A percentile compares a stretch with the other conserved stretches of the same genome.
Evolutionary conservation across 2,329 filamentous ascomycete species (phyloP).

Genomic region (Colletotrichum ledebouriae): DNA sequence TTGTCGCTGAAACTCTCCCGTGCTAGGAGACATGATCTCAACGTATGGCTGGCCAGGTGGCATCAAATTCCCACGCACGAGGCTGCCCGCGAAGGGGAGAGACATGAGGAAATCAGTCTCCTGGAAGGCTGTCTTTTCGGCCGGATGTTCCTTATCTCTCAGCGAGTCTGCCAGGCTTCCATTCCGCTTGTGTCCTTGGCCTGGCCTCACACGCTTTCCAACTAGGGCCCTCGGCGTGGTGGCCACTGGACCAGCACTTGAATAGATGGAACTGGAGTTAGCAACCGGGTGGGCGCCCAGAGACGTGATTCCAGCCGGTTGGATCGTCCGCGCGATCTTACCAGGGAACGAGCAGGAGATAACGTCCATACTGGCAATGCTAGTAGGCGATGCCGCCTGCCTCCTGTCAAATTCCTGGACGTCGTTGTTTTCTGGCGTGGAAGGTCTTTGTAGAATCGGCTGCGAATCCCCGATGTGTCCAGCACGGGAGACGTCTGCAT

Average conservation of each 20-base stretch:
- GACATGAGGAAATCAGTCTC: constrained; percentile 71
- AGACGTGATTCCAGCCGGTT: constrained; percentile 55
- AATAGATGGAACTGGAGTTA: constrained; percentile 63
- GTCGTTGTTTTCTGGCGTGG: constrained; percentile 59
- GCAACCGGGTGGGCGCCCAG: constrained; percentile 68
- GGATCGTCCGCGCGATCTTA: constrained; percentile 58
- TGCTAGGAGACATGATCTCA: constrained; percentile 69
- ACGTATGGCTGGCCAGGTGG: constrained; percentile 88
- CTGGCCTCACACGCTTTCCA: constrained; percentile 71
- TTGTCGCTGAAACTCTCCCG: constrained; percentile 60
- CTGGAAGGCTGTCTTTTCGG: constrained; percentile 63
- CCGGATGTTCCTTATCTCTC: constrained; percentile 70
- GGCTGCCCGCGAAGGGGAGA: constrained; percentile 80
- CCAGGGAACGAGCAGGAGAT: constrained; percentile 74
- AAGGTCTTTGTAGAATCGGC: constrained; percentile 59
- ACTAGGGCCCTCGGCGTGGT: constrained; percentile 69
- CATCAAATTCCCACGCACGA: constrained; percentile 88
- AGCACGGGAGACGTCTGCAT: constrained; percentile 60
- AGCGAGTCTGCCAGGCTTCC: constrained; percentile 90
- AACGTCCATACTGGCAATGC: constrained; percentile 71
- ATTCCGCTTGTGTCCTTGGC: constrained; percentile 81
- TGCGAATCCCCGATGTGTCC: constrained; percentile 62
- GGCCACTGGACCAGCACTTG: constrained; percentile 64
- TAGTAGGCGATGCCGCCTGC: constrained; percentile 65
- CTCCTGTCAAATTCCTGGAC: constrained; percentile 49